A percentile compares a stretch with the other conserved stretches of the same genome.
These are phyloP conservation scores for Pseudogymnoascus sp. DNA, from an alignment of 2,329 filamentous ascomycete genomes.

Conservation along the genomic window DNA sequence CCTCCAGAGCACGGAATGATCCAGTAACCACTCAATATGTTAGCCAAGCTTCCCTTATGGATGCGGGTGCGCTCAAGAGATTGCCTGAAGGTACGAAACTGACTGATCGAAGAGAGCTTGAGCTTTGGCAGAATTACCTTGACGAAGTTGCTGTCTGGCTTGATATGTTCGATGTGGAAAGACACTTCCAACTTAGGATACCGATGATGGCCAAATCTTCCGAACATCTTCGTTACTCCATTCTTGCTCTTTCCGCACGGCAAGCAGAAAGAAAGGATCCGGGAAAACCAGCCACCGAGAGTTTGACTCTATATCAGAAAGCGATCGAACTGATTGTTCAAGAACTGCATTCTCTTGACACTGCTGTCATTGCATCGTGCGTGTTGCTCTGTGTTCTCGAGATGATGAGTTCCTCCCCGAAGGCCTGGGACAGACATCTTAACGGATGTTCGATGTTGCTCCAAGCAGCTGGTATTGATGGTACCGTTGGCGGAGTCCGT, in stretches of 20 bases:
- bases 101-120: slow-evolving; percentile 21
- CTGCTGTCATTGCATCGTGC: slow-evolving; percentile 45
- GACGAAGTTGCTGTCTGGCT: slow-evolving; percentile 39
- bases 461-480: slow-evolving; percentile 44
- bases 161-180: slow-evolving; percentile 46
- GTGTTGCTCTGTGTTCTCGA: slow-evolving; percentile 49
- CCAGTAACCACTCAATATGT: too few species aligned
- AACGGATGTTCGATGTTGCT: slow-evolving; percentile 47
- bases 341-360: slow-evolving; percentile 40
- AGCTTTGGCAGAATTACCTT: slow-evolving; percentile 38
- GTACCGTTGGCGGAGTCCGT: slow-evolving; percentile 42
- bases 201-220: slow-evolving; percentile 40
- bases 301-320: slow-evolving; percentile 43
- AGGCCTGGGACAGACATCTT: slow-evolving; percentile 45
- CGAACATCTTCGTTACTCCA: slow-evolving; percentile 41
- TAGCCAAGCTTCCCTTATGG: too few species aligned
- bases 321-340: slow-evolving; percentile 44
- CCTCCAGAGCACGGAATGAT: too few species aligned
- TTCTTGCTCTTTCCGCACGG: slow-evolving; percentile 45
- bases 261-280: slow-evolving; percentile 43
- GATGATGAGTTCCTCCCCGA: slow-evolving; percentile 43
- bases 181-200: slow-evolving; percentile 42
- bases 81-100: too few species aligned
- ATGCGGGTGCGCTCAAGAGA: too few species aligned
- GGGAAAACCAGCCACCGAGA: slow-evolving; percentile 36